Evolutionary conservation across 768 basidiomycete genomes (phyloP), one percentile per base, ranked within the genome.

Genomic region (Kwoniella shandongensis): DNA sequence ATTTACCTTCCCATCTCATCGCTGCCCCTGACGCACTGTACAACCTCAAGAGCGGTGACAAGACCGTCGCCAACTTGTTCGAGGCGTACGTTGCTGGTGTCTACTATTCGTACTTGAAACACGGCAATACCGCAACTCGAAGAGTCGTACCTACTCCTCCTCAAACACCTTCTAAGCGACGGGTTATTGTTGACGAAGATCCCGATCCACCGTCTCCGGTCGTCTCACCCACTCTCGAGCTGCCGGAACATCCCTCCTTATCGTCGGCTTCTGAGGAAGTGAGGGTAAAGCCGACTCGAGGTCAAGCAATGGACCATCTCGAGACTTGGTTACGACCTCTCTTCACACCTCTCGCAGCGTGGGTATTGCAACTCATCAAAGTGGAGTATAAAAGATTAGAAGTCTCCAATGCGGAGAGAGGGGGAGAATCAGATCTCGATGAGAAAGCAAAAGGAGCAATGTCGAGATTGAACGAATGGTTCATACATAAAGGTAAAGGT

Each of bases 61-160:
- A 67, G 36, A 55, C 59, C 12, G 35, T 44, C 3, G 72, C 69
- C 10, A 62, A 67, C 41, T 20, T 73, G 27, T 69, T 73, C 52
- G 72, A 73, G 57, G 64, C 69, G 12, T 70, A 73, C 54, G 38
- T 66, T 30, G 72, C 65, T 7, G 72, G 66, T 6, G 49, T 73
- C 2, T 70, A 59, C 50, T 52, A 63, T 18, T 68, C 66, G 2
- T 63, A 62, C 42, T 50, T 59, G 32, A 46, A 44, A 27, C 57
- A 54, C 23, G 51, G 57, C 17, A 36, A 20, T 2, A 22, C 32
- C 39, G 32, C 13, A 6, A 6, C 32, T 23, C 40, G n/a, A 18
- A 6, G n/a, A 23, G n/a, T 23, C 15, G n/a, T 36, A n/a, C 58
- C 58, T 5, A 52, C 51, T 25, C 44, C 65, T 11, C 47, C 54